phyloP scores from a whole-genome alignment of 2,329 filamentous ascomycete genomes.

The Colletotrichum musae region DNA sequence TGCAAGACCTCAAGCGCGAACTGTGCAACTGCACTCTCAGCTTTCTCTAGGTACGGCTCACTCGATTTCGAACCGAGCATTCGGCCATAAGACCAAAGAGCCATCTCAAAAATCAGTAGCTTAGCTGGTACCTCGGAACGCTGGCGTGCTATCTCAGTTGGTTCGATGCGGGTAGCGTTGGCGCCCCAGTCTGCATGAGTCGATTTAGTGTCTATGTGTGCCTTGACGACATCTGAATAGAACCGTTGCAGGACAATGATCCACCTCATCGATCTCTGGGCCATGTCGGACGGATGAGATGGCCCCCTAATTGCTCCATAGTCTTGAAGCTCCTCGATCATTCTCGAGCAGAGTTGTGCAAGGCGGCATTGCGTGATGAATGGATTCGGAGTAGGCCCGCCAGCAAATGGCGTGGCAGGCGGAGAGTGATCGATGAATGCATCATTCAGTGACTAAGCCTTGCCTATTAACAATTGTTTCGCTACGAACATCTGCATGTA shows the following conservation, averaged over 20 bases:
- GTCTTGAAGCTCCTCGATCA: background rate
- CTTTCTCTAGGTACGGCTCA: background rate
- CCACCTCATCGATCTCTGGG: background rate
- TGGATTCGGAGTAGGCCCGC: too few relatives aligned
- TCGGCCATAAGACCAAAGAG: background rate
- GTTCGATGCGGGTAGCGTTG: background rate
- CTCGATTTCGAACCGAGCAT: background rate
- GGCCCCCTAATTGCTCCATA: too few relatives aligned
- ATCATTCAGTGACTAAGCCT: background rate
- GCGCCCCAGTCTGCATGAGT: background rate
- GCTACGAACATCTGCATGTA: rapidly evolving
- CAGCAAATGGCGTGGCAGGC: background rate
- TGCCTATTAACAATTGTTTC: background rate
- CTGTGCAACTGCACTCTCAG: background rate
- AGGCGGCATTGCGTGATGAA: background rate
- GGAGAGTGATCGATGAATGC: background rate
- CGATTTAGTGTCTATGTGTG: background rate
- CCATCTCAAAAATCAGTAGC: background rate
- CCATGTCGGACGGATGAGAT: background rate
- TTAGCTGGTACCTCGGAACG: background rate
- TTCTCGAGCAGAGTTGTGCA: background rate
- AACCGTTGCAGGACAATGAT: background rate
- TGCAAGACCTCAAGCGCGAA: background rate
- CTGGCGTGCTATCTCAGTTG: background rate
- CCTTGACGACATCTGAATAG: background rate